Evolutionary conservation across 441 rosid species (phyloP), one percentile per base, ranked within the genome.

Genomic region (Macaranga tanarius): DNA sequence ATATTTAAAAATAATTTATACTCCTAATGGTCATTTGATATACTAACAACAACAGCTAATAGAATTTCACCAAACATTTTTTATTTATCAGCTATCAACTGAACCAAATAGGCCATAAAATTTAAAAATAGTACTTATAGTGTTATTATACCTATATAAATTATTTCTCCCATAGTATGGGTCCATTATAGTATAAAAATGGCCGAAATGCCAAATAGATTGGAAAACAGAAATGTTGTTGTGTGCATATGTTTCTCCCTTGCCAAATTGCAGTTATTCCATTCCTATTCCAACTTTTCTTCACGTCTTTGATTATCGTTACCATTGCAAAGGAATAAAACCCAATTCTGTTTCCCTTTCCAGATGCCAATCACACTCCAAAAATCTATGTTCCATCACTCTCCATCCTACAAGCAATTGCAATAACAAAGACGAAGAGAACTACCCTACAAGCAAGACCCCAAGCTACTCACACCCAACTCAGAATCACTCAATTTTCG

Each of bases 191-290:
- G 8, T 42, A 62, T 38, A 44, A 64, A 64, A 64, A 61, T 1
- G 7, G 10, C 67, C 52, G 4, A 23, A 59, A 22, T 8, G 48
- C 3, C 44, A 58, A 28, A 12, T 47, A 47, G 57, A 22, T 31
- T 48, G 2, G 26, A 22, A 31, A 60, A 47, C 75, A 79, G 84
- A 85, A 85, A 90, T 86, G 91, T 85, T 77, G 80, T 76, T 77
- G 80, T 76, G 54, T 34, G 31, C 25, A 54, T 75, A 76, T 67
- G 73, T 77, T 65, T 81, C 83, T 80, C 77, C 84, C 67, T 79
- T 77, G 70, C 77, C 85, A 67, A 69, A 65, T 55, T 73, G 72
- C 69, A 81, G 62, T 66, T 81, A 57, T 67, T 82, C 79, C 75
- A 63, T 79, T 67, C 83, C 78, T 71, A 62, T 78, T 65, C 86